Percentiles rank a stretch among this genome's conserved stretches.
Evolutionary conservation across 2,329 filamentous ascomycete species (phyloP).

Genomic region (Grosmannia clavigera): DNA sequence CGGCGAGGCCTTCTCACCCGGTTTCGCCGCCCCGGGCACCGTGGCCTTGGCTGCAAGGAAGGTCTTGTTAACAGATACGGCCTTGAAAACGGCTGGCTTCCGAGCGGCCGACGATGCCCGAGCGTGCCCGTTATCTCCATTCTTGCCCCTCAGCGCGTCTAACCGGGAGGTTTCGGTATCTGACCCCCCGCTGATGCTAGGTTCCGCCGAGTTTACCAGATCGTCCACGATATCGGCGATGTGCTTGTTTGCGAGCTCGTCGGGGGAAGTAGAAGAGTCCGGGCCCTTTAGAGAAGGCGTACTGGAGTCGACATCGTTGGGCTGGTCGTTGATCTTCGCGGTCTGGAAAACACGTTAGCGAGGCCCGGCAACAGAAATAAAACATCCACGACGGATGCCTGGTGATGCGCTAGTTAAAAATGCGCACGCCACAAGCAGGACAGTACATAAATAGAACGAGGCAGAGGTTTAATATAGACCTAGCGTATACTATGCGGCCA

Average conservation of each 20-base stretch:
- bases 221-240: conserved; percentile 45
- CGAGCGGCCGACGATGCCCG: conserved; percentile 50
- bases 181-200: conserved; percentile 61
- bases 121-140: conserved; percentile 45
- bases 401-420: not conserved
- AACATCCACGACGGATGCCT: not conserved
- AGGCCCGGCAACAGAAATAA: not conserved
- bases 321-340: conserved; percentile 24
- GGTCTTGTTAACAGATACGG: conserved; percentile 73
- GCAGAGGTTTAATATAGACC: not conserved
- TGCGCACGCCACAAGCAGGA: not conserved
- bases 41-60: conserved; percentile 63
- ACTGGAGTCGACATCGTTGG: conserved; percentile 35
- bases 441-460: not conserved
- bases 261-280: conserved; percentile 20
- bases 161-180: conserved; percentile 61
- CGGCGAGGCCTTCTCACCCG: conserved; percentile 35
- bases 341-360: conserved; percentile 14
- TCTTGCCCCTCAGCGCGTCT: conserved; percentile 40
- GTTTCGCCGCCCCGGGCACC: conserved; percentile 31
- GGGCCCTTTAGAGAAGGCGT: conserved; percentile 36
- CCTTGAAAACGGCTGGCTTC: conserved; percentile 70
- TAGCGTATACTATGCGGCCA: not conserved
- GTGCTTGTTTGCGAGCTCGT: conserved; percentile 45
- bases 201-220: conserved; percentile 48